Base-by-base conservation (phyloP, 1,284 basidiomycete genomes). In the Austropuccinia psidii region DNA sequence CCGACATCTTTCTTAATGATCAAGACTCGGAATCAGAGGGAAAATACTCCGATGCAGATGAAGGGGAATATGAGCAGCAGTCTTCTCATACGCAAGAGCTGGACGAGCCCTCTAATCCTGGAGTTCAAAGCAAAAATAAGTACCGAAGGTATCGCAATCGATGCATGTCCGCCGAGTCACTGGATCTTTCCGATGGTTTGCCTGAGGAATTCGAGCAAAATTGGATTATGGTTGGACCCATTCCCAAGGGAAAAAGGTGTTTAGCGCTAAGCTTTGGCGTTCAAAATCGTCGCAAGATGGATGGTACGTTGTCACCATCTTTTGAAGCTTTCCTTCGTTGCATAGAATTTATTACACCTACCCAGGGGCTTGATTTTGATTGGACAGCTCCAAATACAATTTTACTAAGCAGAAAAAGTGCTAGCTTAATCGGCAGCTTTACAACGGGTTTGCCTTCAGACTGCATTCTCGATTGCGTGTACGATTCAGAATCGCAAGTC, bases 381-480 rank as follows among this genome's bases (percentile, higher is more conserved):
- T 11, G 3, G 9, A 27, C 17, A n/a, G n/a, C n/a, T n/a, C n/a
- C n/a, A n/a, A n/a, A n/a, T 27, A 41, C 35, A 24, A 39, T 65
- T n/a, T 19, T 72, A 1, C 21, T 72, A 21, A 58, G 52, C 37
- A 55, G 68, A 45, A 17, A 45, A 49, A 50, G 35, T 17, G 68
- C 68, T 8, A 17, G 39, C 29, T 15, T 37, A 21, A 60, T 72
- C 27, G 68, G 68, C 27, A 17, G 45, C n/a, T 72, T 61, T 35
- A 29, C 9, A 11, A 61, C 68, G 4, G 49, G 24, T 24, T 45
- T 72, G 19, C 68, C 68, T n/a, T 35, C 45, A 17, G 41, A 33
- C 8, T 72, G 43, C 24, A 39, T 72, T 29, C 17, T 72, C 29
- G 68, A 72, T 72, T 60, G 68, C 47, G 61, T 72, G 19, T 72